A percentile compares a stretch with the other conserved stretches of the same genome.
Conservation (phyloP, 2,329 filamentous ascomycete species). For the Leptographium radiaticola region DNA sequence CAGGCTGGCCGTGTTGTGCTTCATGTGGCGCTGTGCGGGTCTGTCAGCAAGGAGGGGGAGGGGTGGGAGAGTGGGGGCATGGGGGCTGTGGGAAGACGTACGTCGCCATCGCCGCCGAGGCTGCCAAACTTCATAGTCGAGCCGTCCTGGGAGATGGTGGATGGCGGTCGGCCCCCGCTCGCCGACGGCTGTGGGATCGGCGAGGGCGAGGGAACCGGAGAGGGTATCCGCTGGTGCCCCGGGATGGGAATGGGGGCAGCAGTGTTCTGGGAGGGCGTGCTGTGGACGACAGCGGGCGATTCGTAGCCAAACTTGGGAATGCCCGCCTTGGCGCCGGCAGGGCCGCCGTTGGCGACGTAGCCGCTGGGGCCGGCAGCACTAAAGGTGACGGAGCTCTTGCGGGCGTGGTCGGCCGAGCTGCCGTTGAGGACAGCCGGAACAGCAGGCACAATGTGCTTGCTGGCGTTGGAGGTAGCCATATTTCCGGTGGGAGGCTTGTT, state of each 20-base stretch:
- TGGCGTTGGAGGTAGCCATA: conserved; percentile 8
- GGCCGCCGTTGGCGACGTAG: conserved; percentile 64
- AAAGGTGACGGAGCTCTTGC: conserved; percentile 87
- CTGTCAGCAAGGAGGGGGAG: conserved; percentile 12
- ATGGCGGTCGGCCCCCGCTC: conserved; percentile 75
- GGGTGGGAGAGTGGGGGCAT: background rate
- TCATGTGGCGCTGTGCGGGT: conserved; percentile 47
- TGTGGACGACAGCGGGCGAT: conserved; percentile 53
- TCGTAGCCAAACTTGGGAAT: conserved; percentile 73
- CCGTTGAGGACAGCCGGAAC: conserved; percentile 59
- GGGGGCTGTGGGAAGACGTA: too few species aligned
- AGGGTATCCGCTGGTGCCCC: conserved; percentile 57
- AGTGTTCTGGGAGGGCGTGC: conserved; percentile 45
- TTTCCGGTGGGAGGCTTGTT: conserved; percentile 3
- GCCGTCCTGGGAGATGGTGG: conserved; percentile 55
- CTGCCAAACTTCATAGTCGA: conserved; percentile 69
- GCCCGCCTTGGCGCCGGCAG: conserved; percentile 41
- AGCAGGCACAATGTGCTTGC: conserved; percentile 39
- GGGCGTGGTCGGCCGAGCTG: conserved; percentile 54
- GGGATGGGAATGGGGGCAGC: conserved; percentile 51
- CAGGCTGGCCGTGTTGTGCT: conserved; percentile 42
- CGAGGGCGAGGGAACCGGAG: conserved; percentile 78
- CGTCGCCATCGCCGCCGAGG: conserved; percentile 67
- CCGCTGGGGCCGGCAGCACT: conserved; percentile 67
- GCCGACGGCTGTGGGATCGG: conserved; percentile 83